Percentiles rank a stretch among this genome's conserved stretches.
phyloP scores from a whole-genome alignment of 2,329 filamentous ascomycete genomes.

The Ceratocystis smalleyi region DNA sequence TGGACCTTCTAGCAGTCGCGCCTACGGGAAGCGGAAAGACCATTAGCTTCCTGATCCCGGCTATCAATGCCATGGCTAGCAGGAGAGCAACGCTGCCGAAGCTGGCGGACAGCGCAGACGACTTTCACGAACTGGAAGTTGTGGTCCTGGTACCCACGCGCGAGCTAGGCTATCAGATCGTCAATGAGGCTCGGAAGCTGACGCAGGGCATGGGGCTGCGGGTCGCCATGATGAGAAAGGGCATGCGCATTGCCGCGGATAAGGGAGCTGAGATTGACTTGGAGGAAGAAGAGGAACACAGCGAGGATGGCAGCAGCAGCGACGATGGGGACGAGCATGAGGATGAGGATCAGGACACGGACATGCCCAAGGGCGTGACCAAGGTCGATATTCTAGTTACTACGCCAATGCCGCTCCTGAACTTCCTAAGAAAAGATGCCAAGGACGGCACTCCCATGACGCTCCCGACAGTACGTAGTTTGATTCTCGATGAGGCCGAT shows the following conservation, averaged over 20 bases:
- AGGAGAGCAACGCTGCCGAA: constrained; percentile 32
- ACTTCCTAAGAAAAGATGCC: constrained; percentile 41
- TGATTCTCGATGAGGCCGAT: constrained; percentile 88
- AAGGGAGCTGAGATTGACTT: constrained; percentile 24
- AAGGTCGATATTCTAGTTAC: constrained; percentile 28
- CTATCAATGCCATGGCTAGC: constrained; percentile 59
- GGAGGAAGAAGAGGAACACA: constrained; percentile 26
- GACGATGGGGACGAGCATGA: constrained; percentile 26
- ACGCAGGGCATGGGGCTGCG: constrained; percentile 60
- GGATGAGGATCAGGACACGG: constrained; percentile 25
- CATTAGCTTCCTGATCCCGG: constrained; percentile 75
- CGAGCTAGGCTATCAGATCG: constrained; percentile 64
- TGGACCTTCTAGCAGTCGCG: constrained; percentile 70
- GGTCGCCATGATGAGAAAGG: constrained; percentile 70
- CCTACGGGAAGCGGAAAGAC: constrained; percentile 97
- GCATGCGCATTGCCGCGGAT: constrained; percentile 50
- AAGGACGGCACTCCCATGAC: constrained; percentile 30
- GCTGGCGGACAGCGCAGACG: constrained; percentile 24
- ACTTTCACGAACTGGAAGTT: constrained; percentile 40
- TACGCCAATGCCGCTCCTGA: constrained; percentile 49
- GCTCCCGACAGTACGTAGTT: constrained; percentile 51
- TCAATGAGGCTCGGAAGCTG: constrained; percentile 74
- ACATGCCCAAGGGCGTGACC: constrained; percentile 19
- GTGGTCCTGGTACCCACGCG: constrained; percentile 65
- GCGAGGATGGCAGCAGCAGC: constrained; percentile 24